These are phyloP conservation scores for Aspergillus sp. DNA, from an alignment of 2,329 filamentous ascomycete species.

Conservation along the genomic window DNA sequence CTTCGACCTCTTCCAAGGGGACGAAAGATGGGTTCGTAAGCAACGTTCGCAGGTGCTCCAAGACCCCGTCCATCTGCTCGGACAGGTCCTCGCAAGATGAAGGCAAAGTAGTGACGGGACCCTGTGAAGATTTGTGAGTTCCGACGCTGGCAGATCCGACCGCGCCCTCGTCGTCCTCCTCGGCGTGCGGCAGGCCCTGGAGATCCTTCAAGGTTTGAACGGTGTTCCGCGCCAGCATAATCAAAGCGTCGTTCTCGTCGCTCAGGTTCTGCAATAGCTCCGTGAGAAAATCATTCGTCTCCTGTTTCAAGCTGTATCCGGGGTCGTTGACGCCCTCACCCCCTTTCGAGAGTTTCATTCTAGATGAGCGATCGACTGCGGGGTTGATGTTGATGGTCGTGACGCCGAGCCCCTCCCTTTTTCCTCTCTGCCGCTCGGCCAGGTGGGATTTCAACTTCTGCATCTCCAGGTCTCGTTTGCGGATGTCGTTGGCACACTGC, in stretches of 20 bases:
- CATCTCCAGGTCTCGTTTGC: slow-evolving; percentile 85
- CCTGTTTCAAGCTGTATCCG: slow-evolving; percentile 71
- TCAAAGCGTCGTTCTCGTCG: slow-evolving; percentile 85
- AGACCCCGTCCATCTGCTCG: slow-evolving; percentile 69
- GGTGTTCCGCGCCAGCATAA: slow-evolving; percentile 69
- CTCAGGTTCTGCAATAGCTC: slow-evolving; percentile 78
- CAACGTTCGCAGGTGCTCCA: slow-evolving; percentile 78
- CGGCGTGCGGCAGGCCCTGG: slow-evolving; percentile 49
- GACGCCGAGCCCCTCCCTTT: slow-evolving; percentile 52
- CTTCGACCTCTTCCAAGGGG: slow-evolving; percentile 86
- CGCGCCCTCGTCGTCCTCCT: slow-evolving; percentile 32
- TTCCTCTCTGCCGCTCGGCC: slow-evolving; percentile 63
- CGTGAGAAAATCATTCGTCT: slow-evolving; percentile 89
- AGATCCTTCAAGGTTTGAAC: slow-evolving; percentile 66
- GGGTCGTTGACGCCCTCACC: slow-evolving; percentile 52
- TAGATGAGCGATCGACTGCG: slow-evolving; percentile 34
- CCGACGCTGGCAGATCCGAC: slow-evolving; percentile 23
- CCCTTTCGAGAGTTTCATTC: slow-evolving; percentile 26
- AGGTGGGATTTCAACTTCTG: slow-evolving; percentile 86
- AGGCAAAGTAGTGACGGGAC: slow-evolving; percentile 48
- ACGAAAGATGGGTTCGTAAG: slow-evolving; percentile 96
- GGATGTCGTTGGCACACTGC: slow-evolving; percentile 85
- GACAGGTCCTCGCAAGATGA: slow-evolving; percentile 68
- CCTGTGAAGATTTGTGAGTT: slow-evolving; percentile 21
- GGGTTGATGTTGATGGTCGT: slow-evolving; percentile 51